A percentile compares a stretch with the other conserved stretches of the same genome.
phyloP scores from a whole-genome alignment of 768 basidiomycete genomes.

The Termitomyces sp. region DNA sequence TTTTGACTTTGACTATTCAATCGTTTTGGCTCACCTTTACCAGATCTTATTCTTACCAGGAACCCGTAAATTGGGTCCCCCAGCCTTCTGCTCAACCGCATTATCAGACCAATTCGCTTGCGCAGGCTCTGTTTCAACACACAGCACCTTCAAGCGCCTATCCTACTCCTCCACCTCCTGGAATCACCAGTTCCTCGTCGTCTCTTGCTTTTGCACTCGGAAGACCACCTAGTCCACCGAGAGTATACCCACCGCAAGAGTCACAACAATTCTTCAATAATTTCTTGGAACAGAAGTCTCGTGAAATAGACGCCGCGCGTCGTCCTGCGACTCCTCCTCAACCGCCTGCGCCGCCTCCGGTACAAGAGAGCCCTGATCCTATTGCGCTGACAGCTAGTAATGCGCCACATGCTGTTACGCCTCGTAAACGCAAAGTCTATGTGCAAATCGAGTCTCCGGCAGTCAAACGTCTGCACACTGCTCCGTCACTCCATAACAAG shows the following conservation, averaged over 20 bases:
- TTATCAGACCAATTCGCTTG: constrained; percentile 55
- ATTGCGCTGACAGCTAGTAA: constrained; percentile 36
- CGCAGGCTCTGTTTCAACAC: constrained; percentile 64
- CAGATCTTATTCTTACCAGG: constrained; percentile 40
- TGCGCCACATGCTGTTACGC: constrained; percentile 38
- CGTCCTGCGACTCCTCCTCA: constrained; percentile 21
- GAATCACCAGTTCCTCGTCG: constrained; percentile 62
- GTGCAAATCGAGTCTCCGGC: constrained; percentile 60
- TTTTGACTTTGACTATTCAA: constrained; percentile 11
- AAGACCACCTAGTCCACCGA: constrained; percentile 23
- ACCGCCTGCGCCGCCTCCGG: constrained; percentile 14
- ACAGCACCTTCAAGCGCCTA: constrained; percentile 60
- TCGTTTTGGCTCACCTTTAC: constrained; percentile 12
- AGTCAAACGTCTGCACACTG: constrained; percentile 51
- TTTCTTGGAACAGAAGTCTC: constrained; percentile 56
- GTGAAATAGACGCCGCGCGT: constrained; percentile 31
- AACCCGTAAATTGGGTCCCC: constrained; percentile 39
- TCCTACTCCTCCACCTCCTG: constrained; percentile 69
- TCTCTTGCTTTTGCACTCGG: constrained; percentile 76
- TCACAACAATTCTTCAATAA: constrained; percentile 64
- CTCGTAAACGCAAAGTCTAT: constrained; percentile 67
- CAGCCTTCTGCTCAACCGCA: constrained; percentile 39
- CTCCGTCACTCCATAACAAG: constrained; percentile 19
- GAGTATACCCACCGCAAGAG: constrained; percentile 49
- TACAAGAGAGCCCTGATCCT: constrained; percentile 54